Evolutionary conservation across 495 filamentous ascomycete genomes (phyloP), one percentile per base, ranked within the genome.

Genomic region (Lophiostoma macrostomum): DNA sequence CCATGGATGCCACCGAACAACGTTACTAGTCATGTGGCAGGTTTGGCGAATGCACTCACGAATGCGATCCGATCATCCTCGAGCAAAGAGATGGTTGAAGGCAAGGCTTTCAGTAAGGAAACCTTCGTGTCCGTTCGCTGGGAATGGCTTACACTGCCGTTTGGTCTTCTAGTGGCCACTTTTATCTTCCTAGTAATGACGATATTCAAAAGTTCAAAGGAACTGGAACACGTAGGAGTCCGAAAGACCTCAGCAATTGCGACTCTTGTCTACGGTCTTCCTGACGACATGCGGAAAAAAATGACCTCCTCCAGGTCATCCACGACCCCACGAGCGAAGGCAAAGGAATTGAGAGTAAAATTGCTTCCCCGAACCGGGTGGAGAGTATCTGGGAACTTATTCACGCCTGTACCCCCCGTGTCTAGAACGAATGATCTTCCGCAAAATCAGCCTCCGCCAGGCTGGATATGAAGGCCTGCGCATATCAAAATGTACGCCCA

Each of bases 171-270:
- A 10, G 23, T 43, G 6, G 7, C 40, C 5, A 50, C 27, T 20
- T 36, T 58, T n/a, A 29, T 58, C n/a, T 63, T 63, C 43, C 46
- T 63, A 1, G 13, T 63, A 18, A 28, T 49, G 13, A 63, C 60
- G 6, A 38, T 63, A 3, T 22, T 63, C 23, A 32, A 43, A 38
- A 50, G 42, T 20, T 50, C 42, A 0, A 29, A 14, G 7, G 60
- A 63, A 22, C n/a, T 41, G 20, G 45, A 48, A 20, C 57, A 51
- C 1, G 47, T 63, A 3, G 60, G 60, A 0, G 43, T 63, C 10
- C 55, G 54, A 50, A 63, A 63, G 38, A 63, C 54, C n/a, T 63
- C 60, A 1, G 55, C 60, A 14, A 24, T 63, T 10, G 60, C 60
- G 12, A 47, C 50, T 4, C 56, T 63, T 14, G 20, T 59, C 3